Conservation (phyloP, 805 yeast genomes). For the Kodamaea jinghongensis region DNA sequence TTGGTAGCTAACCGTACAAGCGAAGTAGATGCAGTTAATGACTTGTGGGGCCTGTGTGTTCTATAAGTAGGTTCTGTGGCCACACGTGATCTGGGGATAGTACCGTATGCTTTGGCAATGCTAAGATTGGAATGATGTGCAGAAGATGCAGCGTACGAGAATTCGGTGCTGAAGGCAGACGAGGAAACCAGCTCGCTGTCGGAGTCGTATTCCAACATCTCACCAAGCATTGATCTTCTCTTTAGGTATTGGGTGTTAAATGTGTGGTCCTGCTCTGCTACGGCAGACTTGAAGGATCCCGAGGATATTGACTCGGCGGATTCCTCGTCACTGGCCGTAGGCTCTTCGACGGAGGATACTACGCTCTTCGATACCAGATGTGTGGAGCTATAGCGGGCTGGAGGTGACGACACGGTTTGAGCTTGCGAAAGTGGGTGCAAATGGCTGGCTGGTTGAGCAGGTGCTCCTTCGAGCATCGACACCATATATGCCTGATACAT, state of each 20-base stretch:
- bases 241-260: slow-evolving; percentile 27
- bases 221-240: slow-evolving; percentile 42
- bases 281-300: not conserved
- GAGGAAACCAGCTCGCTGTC: slow-evolving; percentile 18
- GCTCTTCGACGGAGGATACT: not conserved
- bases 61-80: not conserved
- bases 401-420: no score
- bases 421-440: no score
- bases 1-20: no score
- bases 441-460: no score
- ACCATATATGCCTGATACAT: slow-evolving; percentile 27
- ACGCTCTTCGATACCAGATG: not conserved
- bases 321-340: not conserved
- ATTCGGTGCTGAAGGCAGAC: slow-evolving; percentile 1
- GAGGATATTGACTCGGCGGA: not conserved
- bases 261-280: slow-evolving; percentile 14
- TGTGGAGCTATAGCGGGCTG: no score
- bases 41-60: no score
- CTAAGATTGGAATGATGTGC: slow-evolving; percentile 13
- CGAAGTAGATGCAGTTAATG: no score
- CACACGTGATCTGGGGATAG: slow-evolving; percentile 7
- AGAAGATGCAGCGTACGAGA: not conserved
- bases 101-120: slow-evolving; percentile 17
- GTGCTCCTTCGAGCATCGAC: not conserved
- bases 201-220: slow-evolving; percentile 44